phyloP scores from a whole-genome alignment of 768 basidiomycete species.

The Xerocomus potaroensis region DNA sequence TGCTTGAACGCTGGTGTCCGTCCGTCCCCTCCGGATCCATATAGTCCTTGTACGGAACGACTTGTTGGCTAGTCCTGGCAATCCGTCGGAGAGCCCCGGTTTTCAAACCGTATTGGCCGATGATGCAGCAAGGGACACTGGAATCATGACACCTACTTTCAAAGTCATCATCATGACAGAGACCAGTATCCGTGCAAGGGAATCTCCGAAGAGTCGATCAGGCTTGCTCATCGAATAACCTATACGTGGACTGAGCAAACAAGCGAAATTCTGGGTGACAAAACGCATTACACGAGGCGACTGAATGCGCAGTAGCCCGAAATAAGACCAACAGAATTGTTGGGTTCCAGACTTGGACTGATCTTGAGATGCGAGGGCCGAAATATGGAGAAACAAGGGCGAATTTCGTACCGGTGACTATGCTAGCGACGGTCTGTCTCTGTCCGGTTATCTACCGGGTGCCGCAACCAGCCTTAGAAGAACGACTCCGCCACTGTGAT shows the following conservation, averaged over 20 bases:
- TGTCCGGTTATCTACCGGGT: conserved; percentile 12
- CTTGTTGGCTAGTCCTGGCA: conserved; percentile 10
- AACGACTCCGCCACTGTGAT: conserved; percentile 13
- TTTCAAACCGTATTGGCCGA: background rate
- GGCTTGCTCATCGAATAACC: conserved; percentile 5
- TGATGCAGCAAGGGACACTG: conserved; percentile 1
- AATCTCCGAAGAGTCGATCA: background rate
- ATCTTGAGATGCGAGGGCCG: conserved; percentile 1
- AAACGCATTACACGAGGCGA: conserved; percentile 10
- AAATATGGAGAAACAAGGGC: conserved; percentile 4
- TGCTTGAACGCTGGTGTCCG: background rate
- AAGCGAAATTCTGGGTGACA: background rate
- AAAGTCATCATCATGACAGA: background rate
- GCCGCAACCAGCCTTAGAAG: background rate
- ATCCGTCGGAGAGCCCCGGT: conserved; percentile 5
- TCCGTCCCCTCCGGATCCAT: background rate
- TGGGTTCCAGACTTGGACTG: background rate
- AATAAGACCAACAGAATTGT: conserved; percentile 1
- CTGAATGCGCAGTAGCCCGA: conserved; percentile 1
- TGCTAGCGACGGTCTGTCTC: conserved; percentile 4
- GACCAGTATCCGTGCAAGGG: background rate
- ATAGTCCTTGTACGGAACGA: background rate
- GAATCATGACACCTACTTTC: background rate
- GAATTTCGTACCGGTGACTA: conserved; percentile 7
- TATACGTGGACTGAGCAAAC: background rate